Conservation (phyloP, 2,329 filamentous ascomycete genomes). For the Aspergillus ibericus region DNA sequence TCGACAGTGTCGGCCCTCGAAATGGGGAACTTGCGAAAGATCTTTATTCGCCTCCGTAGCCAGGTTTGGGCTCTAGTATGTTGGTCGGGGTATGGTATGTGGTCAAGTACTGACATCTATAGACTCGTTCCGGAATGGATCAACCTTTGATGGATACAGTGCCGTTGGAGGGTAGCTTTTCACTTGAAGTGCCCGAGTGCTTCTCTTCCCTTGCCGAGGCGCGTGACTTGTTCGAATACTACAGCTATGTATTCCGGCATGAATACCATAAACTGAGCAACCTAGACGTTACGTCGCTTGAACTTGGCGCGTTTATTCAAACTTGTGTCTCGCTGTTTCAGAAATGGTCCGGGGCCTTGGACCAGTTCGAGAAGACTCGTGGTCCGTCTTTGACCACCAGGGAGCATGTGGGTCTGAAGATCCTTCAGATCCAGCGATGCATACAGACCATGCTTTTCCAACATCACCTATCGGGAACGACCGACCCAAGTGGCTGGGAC, state of each 20-base stretch:
- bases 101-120: background rate
- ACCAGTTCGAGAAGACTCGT: conserved; percentile 2
- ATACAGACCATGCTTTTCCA: conserved; percentile 9
- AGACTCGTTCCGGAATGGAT: background rate
- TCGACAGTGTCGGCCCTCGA: conserved; percentile 12
- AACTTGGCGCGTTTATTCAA: background rate
- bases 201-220: conserved; percentile 10
- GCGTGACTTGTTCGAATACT: conserved; percentile 6
- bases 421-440: conserved; percentile 6
- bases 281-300: background rate
- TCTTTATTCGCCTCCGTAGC: conserved; percentile 8
- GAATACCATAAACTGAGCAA: background rate
- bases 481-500: conserved; percentile 24
- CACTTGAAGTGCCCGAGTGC: background rate
- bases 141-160: background rate
- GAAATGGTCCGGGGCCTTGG: conserved; percentile 1
- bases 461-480: conserved; percentile 9
- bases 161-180: background rate
- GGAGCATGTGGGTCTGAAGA: conserved; percentile 7
- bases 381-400: background rate
- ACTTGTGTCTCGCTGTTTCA: background rate
- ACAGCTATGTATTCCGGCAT: background rate
- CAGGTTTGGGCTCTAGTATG: conserved; percentile 9
- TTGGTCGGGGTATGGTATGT: too few relatives aligned
- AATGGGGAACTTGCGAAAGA: conserved; percentile 9